Evolutionary conservation across 2,329 filamentous ascomycete species (phyloP).

Genomic region (Xylaria sp.): DNA sequence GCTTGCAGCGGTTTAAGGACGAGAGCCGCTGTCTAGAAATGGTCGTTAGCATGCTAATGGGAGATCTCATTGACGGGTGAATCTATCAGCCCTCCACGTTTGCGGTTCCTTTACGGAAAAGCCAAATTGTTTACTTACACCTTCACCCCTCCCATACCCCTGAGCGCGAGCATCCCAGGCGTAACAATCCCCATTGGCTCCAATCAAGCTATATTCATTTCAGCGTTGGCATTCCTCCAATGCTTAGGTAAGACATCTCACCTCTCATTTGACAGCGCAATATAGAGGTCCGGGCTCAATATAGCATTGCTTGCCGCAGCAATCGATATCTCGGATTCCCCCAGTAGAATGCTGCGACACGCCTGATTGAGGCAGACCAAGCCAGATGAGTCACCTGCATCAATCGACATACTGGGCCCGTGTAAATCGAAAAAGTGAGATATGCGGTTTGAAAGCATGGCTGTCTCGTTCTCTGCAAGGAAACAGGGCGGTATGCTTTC

Average conservation of each 20-base stretch:
- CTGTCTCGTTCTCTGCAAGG: neutral
- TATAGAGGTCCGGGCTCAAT: slow-evolving; percentile 14
- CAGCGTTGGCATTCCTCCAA: neutral
- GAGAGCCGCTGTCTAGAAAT: neutral
- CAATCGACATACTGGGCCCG: slow-evolving; percentile 23
- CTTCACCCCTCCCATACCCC: slow-evolving; percentile 39
- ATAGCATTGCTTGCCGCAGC: neutral
- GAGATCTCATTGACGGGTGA: neutral
- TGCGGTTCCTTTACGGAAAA: neutral
- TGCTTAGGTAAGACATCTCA: neutral
- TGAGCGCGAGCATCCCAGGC: slow-evolving; percentile 26
- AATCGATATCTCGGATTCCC: slow-evolving; percentile 13
- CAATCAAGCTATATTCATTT: neutral
- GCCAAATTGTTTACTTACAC: neutral
- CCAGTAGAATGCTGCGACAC: neutral
- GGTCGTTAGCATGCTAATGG: neutral
- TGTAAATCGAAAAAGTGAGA: slow-evolving; percentile 28
- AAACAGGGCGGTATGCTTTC: slow-evolving; percentile 5
- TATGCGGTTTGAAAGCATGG: slow-evolving; percentile 26
- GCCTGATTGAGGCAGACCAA: slow-evolving; percentile 9
- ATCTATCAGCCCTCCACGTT: neutral
- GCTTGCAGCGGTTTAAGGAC: slow-evolving; percentile 24
- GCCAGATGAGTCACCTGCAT: slow-evolving; percentile 21
- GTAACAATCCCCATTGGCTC: slow-evolving; percentile 21
- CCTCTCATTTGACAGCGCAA: slow-evolving; percentile 8